Evolutionary conservation across 2,329 filamentous ascomycete genomes (phyloP).

Genomic region (Sporothrix pallida): DNA sequence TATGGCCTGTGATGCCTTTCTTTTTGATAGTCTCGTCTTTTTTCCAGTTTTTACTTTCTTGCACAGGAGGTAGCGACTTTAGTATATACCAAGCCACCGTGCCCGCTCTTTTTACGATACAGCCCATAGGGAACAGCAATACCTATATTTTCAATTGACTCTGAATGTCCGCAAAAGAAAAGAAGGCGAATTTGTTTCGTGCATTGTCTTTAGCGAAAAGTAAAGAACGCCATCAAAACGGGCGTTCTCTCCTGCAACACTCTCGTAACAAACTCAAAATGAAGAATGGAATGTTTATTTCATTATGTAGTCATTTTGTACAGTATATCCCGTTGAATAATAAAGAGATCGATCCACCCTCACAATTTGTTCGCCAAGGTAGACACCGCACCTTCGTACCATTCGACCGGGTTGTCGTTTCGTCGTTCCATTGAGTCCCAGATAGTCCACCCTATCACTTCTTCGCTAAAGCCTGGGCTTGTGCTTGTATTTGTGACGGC

Average conservation of each 20-base stretch:
- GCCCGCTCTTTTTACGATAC: neutral
- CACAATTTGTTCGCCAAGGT: no score
- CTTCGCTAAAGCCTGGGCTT: conserved; percentile 32
- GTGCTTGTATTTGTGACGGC: conserved; percentile 40
- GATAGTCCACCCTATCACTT: conserved; percentile 28
- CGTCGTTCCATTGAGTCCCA: neutral
- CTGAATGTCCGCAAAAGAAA: neutral
- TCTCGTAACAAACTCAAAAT: no score
- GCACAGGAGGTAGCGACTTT: conserved; percentile 1
- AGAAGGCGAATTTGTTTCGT: no score
- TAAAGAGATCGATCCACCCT: no score
- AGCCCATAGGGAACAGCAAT: neutral
- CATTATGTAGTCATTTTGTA: neutral
- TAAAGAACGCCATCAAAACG: no score
- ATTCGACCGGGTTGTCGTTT: neutral
- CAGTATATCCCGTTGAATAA: no score
- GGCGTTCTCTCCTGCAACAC: no score
- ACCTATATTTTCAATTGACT: neutral
- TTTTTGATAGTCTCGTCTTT: neutral
- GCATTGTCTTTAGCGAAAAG: no score
- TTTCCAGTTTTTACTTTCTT: neutral
- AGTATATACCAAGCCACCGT: conserved; percentile 21
- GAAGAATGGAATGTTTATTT: neutral
- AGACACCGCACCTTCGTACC: neutral
- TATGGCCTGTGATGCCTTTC: neutral